Conservation (phyloP, 2,329 filamentous ascomycete genomes). For the Nothopassalora personata region DNA sequence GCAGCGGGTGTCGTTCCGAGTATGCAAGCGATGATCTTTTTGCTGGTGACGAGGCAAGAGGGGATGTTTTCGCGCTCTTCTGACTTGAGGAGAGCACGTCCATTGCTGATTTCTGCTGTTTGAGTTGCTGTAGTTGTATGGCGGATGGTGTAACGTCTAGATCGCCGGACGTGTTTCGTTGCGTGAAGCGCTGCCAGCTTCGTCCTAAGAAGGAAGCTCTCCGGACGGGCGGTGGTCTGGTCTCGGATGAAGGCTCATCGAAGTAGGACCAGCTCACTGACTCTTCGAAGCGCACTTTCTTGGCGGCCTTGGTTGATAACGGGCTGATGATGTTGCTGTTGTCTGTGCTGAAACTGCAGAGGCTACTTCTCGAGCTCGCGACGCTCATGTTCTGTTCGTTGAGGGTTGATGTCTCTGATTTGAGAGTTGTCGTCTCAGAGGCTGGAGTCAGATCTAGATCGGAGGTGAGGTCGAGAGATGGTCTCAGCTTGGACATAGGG, state of each 20-base stretch:
- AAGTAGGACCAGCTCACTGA: constrained; percentile 14
- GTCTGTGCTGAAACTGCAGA: constrained; percentile 11
- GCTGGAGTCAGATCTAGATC: constrained; percentile 1
- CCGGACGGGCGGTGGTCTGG: neutral
- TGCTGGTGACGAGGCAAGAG: neutral
- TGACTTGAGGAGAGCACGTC: neutral
- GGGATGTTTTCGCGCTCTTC: neutral
- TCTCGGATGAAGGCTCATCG: constrained; percentile 1
- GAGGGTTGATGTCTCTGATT: neutral
- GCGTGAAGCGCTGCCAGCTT: constrained; percentile 10
- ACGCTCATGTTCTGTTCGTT: constrained; percentile 9
- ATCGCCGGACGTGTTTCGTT: constrained; percentile 7
- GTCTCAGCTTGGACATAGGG: constrained; percentile 1
- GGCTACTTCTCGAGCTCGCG: constrained; percentile 6
- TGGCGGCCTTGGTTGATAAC: constrained; percentile 1
- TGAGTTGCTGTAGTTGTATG: neutral
- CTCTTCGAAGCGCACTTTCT: constrained; percentile 12
- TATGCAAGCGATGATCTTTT: constrained; percentile 3
- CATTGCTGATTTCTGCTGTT: neutral
- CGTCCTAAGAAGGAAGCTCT: constrained; percentile 4
- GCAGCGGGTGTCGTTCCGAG: constrained; percentile 6
- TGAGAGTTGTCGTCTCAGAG: constrained; percentile 9
- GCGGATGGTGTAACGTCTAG: neutral
- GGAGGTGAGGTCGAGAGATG: constrained; percentile 2
- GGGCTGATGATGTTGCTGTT: constrained; percentile 3